These are phyloP conservation scores for Zangia roseola DNA, from an alignment of 768 basidiomycete species.

Conservation along the genomic window DNA sequence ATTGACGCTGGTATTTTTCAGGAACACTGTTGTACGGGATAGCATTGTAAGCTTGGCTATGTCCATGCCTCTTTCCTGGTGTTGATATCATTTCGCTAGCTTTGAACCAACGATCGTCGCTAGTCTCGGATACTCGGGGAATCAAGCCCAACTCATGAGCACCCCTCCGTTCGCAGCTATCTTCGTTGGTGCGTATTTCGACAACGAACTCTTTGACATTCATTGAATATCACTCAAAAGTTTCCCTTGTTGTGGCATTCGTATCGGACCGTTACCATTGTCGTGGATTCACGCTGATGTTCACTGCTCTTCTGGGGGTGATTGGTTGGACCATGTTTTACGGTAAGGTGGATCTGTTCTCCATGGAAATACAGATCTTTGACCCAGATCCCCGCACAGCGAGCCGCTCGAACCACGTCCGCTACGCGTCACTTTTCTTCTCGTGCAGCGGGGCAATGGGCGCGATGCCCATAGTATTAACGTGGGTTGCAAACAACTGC, in stretches of 20 bases:
- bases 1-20: constrained; percentile 7
- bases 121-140: constrained; percentile 54
- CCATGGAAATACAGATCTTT: background rate
- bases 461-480: constrained; percentile 49
- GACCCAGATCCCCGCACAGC: constrained; percentile 4
- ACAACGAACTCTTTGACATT: background rate
- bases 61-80: constrained; percentile 35
- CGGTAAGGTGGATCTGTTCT: background rate
- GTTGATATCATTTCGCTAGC: constrained; percentile 41
- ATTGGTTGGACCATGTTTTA: constrained; percentile 20
- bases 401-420: constrained; percentile 36
- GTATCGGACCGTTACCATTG: constrained; percentile 53
- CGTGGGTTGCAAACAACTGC: constrained; percentile 64
- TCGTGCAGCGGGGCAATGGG: constrained; percentile 51
- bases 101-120: constrained; percentile 73
- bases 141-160: constrained; percentile 58
- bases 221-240: constrained; percentile 19
- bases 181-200: constrained; percentile 40
- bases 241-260: constrained; percentile 40
- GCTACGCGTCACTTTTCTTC: constrained; percentile 60
- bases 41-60: constrained; percentile 20
- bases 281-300: constrained; percentile 47
- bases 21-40: constrained; percentile 18
- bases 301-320: constrained; percentile 43
- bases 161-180: constrained; percentile 53